These are phyloP conservation scores for Quercus phellos DNA, from an alignment of 331 rosid genomes.

Conservation along the genomic window DNA sequence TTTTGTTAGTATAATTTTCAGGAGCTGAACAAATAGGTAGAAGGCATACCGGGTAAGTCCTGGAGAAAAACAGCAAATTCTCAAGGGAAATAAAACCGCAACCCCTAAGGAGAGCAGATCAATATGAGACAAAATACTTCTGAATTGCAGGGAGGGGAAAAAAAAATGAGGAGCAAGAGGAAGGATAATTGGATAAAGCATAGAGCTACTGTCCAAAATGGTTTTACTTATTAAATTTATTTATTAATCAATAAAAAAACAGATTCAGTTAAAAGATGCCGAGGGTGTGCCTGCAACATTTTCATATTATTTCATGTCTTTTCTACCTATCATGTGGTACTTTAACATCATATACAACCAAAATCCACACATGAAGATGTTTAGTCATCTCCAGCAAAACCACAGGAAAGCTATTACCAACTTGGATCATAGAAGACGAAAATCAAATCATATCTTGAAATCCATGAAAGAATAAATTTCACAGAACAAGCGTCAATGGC, in stretches of 20 bases:
- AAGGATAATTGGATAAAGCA: constrained; percentile 1
- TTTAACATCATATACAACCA: background rate
- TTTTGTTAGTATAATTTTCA: background rate
- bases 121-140: constrained; percentile 36
- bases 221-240: background rate
- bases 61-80: constrained; percentile 74
- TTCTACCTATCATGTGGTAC: background rate
- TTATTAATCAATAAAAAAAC: background rate
- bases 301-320: background rate
- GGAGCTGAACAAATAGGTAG: constrained; percentile 13
- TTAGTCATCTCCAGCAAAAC: background rate
- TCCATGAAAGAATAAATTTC: background rate
- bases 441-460: background rate
- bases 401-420: background rate
- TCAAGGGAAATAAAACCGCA: constrained; percentile 88
- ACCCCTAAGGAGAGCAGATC: constrained; percentile 65
- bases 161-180: background rate
- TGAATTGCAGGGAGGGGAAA: background rate
- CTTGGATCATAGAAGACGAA: background rate
- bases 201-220: background rate
- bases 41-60: constrained; percentile 74
- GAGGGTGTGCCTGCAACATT: background rate
- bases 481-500: background rate
- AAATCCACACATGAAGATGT: background rate
- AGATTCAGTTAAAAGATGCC: background rate